phyloP scores from a whole-genome alignment of 2,329 filamentous ascomycete species.

The Fusarium ambrosium region DNA sequence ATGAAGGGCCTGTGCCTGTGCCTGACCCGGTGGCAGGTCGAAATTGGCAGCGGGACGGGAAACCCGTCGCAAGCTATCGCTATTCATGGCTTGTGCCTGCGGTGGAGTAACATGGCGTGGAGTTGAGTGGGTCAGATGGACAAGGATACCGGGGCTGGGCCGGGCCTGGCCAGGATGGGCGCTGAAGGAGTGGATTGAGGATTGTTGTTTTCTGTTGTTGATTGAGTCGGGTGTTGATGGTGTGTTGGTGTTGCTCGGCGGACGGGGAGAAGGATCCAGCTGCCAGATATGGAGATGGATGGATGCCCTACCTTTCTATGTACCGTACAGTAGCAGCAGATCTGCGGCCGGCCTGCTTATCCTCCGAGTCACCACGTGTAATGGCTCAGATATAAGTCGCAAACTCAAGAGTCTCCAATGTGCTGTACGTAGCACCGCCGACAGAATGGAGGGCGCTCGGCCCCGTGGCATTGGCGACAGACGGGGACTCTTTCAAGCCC shows the following conservation, averaged over 20 bases:
- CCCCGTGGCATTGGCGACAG: slow-evolving; percentile 2
- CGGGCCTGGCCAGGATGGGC: slow-evolving; percentile 23
- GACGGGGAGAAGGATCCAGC: slow-evolving; percentile 4
- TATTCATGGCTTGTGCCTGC: slow-evolving; percentile 45
- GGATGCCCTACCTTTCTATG: neutral
- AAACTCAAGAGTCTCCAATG: neutral
- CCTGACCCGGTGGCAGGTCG: slow-evolving; percentile 37
- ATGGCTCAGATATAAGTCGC: slow-evolving; percentile 1
- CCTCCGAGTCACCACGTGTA: slow-evolving; percentile 19
- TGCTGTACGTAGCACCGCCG: neutral
- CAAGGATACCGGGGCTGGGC: slow-evolving; percentile 38
- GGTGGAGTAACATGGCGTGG: slow-evolving; percentile 48
- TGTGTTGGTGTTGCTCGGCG: slow-evolving; percentile 30
- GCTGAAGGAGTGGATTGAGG: slow-evolving; percentile 11
- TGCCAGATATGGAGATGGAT: neutral
- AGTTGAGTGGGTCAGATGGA: slow-evolving; percentile 38
- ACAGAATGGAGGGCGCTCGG: neutral
- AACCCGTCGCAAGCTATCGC: slow-evolving; percentile 46
- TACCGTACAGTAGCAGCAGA: neutral
- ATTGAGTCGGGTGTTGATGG: neutral
- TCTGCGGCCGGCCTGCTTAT: slow-evolving; percentile 4
- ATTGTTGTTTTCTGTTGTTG: slow-evolving; percentile 21
- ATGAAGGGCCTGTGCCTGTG: slow-evolving; percentile 24
- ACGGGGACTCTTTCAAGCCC: neutral
- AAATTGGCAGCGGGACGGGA: slow-evolving; percentile 44